phyloP scores from a whole-genome alignment of 768 basidiomycete species.

The Collybia mongolica region DNA sequence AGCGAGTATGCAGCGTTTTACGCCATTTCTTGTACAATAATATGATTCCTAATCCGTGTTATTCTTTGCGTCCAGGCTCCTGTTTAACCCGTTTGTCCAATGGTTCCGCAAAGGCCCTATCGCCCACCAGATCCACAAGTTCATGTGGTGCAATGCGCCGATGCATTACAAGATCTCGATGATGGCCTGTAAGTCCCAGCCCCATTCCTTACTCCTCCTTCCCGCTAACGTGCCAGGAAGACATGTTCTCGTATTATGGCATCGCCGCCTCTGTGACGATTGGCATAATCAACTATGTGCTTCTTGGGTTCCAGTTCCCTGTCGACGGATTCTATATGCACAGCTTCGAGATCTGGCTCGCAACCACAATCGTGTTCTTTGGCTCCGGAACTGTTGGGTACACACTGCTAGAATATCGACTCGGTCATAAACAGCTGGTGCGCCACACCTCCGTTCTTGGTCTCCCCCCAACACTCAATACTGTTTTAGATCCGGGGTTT shows the following conservation, averaged over 20 bases:
- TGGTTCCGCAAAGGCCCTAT: conserved; percentile 83
- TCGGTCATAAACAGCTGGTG: conserved; percentile 54
- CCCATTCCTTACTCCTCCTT: conserved; percentile 2
- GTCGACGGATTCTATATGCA: conserved; percentile 79
- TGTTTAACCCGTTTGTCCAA: conserved; percentile 78
- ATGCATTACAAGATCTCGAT: conserved; percentile 83
- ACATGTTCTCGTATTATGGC: conserved; percentile 62
- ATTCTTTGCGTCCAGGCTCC: conserved; percentile 39
- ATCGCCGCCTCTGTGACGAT: conserved; percentile 70
- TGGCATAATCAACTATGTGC: conserved; percentile 67
- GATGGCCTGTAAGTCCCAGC: conserved; percentile 53
- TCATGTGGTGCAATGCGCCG: conserved; percentile 74
- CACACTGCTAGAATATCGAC: conserved; percentile 69
- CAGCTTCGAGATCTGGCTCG: conserved; percentile 79
- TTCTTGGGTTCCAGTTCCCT: conserved; percentile 71
- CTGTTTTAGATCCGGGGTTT: conserved; percentile 39
- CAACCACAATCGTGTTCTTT: conserved; percentile 75
- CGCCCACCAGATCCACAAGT: conserved; percentile 67
- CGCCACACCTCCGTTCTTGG: conserved; percentile 15
- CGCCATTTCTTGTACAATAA: conserved; percentile 25
- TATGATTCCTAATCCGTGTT: conserved; percentile 14
- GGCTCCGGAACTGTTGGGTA: conserved; percentile 72
- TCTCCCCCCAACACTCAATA: not conserved
- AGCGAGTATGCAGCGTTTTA: conserved; percentile 51
- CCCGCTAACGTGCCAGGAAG: conserved; percentile 17